Evolutionary conservation across 768 basidiomycete species (phyloP).

Genomic region (Boletus vermiculosoides): DNA sequence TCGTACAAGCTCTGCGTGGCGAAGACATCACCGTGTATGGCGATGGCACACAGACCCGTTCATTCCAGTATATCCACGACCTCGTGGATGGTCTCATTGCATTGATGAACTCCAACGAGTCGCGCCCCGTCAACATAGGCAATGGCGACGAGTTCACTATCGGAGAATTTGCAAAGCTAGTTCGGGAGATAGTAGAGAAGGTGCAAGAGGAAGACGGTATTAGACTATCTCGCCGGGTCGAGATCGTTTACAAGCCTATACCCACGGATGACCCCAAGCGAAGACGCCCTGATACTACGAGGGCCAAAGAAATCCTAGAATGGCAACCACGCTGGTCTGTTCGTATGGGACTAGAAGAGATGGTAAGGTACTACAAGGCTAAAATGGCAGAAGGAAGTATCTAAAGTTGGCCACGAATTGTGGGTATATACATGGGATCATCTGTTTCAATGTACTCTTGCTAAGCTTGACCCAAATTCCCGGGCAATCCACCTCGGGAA

Average conservation of each 20-base stretch:
- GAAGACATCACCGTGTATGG: slow-evolving; percentile 98
- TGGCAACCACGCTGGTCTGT: slow-evolving; percentile 97
- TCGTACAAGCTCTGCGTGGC: slow-evolving; percentile 93
- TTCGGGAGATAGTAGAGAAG: slow-evolving; percentile 89
- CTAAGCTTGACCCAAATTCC: background rate
- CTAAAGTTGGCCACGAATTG: slow-evolving; percentile 30
- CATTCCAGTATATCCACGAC: slow-evolving; percentile 98
- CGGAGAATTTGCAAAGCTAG: slow-evolving; percentile 88
- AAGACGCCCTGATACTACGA: slow-evolving; percentile 87
- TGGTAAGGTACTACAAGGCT: slow-evolving; percentile 90
- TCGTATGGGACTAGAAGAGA: slow-evolving; percentile 91
- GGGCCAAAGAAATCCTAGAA: slow-evolving; percentile 76
- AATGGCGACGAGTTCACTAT: slow-evolving; percentile 96
- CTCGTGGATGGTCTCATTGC: slow-evolving; percentile 90
- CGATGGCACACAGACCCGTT: slow-evolving; percentile 90
- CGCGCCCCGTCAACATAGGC: slow-evolving; percentile 95
- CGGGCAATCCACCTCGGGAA: background rate
- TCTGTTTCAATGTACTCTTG: background rate
- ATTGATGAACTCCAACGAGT: slow-evolving; percentile 93
- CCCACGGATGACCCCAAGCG: slow-evolving; percentile 94
- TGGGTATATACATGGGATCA: background rate
- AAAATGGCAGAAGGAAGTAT: slow-evolving; percentile 85
- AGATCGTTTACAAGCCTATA: slow-evolving; percentile 77
- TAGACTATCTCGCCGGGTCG: slow-evolving; percentile 46
- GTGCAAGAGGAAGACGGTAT: slow-evolving; percentile 84